Percentiles rank a stretch among this genome's conserved stretches.
Evolutionary conservation across 495 filamentous ascomycete species (phyloP).

Genomic region (Podospora didyma): DNA sequence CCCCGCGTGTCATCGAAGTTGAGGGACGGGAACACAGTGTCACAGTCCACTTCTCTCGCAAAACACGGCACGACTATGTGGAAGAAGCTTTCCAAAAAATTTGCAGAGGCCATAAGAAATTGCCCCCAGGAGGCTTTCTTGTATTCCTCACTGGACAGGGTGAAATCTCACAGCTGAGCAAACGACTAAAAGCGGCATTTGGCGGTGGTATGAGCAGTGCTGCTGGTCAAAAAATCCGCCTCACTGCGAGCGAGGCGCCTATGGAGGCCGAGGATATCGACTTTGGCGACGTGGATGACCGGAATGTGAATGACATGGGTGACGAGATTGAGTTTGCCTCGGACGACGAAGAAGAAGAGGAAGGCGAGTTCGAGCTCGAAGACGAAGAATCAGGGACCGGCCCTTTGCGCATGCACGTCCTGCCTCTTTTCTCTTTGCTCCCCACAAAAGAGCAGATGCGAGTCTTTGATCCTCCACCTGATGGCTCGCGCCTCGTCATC

Average conservation of each 20-base stretch:
- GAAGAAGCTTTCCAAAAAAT: constrained; percentile 88
- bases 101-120: constrained; percentile 79
- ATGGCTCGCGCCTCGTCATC: constrained; percentile 80
- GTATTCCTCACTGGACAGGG: constrained; percentile 95
- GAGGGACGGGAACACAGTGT: constrained; percentile 95
- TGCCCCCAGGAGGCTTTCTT: constrained; percentile 87
- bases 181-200: constrained; percentile 71
- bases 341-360: constrained; percentile 51
- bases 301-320: constrained; percentile 46
- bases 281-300: constrained; percentile 56
- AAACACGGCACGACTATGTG: constrained; percentile 81
- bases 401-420: constrained; percentile 66
- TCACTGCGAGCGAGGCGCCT: constrained; percentile 73
- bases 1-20: constrained; percentile 80
- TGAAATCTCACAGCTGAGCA: constrained; percentile 78
- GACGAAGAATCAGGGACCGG: constrained; percentile 56
- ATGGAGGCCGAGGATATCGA: constrained; percentile 87
- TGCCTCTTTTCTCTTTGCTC: constrained; percentile 92
- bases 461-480: constrained; percentile 87
- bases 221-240: constrained; percentile 60
- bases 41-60: constrained; percentile 80
- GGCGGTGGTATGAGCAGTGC: constrained; percentile 47
- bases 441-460: constrained; percentile 87
- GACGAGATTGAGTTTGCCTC: constrained; percentile 44
- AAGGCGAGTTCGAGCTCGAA: constrained; percentile 57